Percentiles rank a stretch among this genome's conserved stretches.
These are phyloP conservation scores for Sclerotinia nivalis DNA, from an alignment of 2,329 filamentous ascomycete species.

Conservation along the genomic window DNA sequence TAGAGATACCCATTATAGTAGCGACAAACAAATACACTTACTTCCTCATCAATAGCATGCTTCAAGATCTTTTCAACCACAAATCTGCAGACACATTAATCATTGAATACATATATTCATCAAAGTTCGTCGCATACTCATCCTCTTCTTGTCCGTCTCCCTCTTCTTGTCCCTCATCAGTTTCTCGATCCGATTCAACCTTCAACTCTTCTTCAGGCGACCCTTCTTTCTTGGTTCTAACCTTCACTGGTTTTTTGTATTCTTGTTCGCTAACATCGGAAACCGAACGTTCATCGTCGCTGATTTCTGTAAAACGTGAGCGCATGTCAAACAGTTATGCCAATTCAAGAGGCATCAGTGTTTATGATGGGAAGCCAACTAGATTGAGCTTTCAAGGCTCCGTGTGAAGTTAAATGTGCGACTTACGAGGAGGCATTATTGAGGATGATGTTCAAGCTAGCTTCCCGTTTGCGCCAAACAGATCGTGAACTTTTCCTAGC, in stretches of 20 bases:
- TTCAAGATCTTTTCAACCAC: conserved; percentile 72
- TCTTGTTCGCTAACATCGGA: conserved; percentile 40
- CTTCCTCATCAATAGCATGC: conserved; percentile 62
- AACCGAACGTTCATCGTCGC: conserved; percentile 41
- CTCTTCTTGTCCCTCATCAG: conserved; percentile 43
- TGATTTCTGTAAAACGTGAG: conserved; percentile 37
- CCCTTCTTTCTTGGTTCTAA: conserved; percentile 29
- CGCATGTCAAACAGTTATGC: conserved; percentile 25
- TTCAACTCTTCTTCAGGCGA: conserved; percentile 32
- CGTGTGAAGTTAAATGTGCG: neutral
- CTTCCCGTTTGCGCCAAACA: conserved; percentile 1
- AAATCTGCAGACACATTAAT: conserved; percentile 51
- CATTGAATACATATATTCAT: conserved; percentile 29
- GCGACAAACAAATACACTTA: conserved; percentile 41
- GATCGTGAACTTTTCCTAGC: neutral
- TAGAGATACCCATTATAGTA: conserved; percentile 5
- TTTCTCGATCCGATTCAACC: conserved; percentile 38
- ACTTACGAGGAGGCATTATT: conserved; percentile 41
- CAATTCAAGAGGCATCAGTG: conserved; percentile 7
- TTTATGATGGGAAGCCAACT: neutral
- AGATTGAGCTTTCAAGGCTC: neutral
- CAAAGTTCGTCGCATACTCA: conserved; percentile 43
- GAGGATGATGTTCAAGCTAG: neutral
- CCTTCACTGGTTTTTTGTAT: neutral
- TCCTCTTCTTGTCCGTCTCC: conserved; percentile 46